Base-by-base conservation (phyloP, 768 basidiomycete genomes). In the Crassisporium funariophilum region DNA sequence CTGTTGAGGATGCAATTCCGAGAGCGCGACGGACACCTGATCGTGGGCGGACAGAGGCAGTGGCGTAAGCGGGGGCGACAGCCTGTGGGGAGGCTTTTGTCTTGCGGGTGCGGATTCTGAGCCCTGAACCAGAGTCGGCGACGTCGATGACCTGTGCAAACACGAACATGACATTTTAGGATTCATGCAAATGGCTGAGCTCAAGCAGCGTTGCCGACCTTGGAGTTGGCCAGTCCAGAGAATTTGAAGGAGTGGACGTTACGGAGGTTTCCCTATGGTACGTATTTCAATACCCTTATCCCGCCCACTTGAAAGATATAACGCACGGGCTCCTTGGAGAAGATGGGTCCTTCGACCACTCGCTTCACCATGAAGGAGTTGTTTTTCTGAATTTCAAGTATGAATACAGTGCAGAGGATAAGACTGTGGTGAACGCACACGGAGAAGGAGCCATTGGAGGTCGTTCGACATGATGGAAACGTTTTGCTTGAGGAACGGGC, bases 371-470 rank as follows among this genome's bases (percentile, higher is more conserved):
- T 73, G 80, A 85, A 91, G 54, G 91, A 86, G 79, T 86, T 93
- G 76, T 79, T 74, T 59, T 88, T 83, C 87, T 94, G 65, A 10
- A 50, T 50, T 46, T 46, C 39, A 36, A 29, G 37, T 39, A 29
- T 37, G 23, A 22, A 46, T 25, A n/a, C n/a, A 41, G 22, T 8
- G 40, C 19, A 24, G 13, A 7, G 17, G 40, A 50, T 27, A 46
- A 49, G n/a, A 4, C 31, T 19, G 17, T 17, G 5, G 34, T 7
- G 42, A 35, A 82, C 86, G 64, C 63, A 91, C 89, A 64, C 89
- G 89, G 67, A 91, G 71, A 52, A 95, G 86, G 67, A 93, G 85
- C 93, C 93, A 95, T 75, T 94, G 81, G 70, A 95, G 89, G 69
- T 95, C 91, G 76, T 74, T 65, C 62, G 90, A 91, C 90, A 92